phyloP scores from a whole-genome alignment of 2,329 filamentous ascomycete species.

The Fusarium scirpi region DNA sequence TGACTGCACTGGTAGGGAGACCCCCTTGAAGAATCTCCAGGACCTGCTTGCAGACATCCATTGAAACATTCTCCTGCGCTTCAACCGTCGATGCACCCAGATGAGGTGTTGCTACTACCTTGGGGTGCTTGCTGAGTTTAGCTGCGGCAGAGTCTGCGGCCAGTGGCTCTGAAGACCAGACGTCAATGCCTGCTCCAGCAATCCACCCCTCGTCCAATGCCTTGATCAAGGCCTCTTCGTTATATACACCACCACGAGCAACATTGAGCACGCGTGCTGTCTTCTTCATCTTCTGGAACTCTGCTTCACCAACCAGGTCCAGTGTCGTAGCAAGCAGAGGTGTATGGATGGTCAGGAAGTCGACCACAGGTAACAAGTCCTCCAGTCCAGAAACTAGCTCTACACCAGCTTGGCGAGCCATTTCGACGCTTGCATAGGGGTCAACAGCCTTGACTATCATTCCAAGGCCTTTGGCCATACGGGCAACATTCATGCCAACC shows the following conservation, averaged over 20 bases:
- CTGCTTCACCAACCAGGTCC: slow-evolving; percentile 75
- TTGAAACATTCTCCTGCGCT: slow-evolving; percentile 85
- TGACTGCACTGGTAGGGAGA: slow-evolving; percentile 81
- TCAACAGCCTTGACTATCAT: slow-evolving; percentile 82
- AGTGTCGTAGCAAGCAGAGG: slow-evolving; percentile 82
- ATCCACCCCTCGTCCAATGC: slow-evolving; percentile 79
- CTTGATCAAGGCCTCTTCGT: slow-evolving; percentile 77
- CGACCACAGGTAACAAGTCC: slow-evolving; percentile 73
- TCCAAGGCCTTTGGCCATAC: slow-evolving; percentile 81
- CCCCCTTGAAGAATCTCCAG: slow-evolving; percentile 78
- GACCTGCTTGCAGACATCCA: slow-evolving; percentile 86
- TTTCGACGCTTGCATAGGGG: slow-evolving; percentile 80
- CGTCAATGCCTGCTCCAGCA: slow-evolving; percentile 82
- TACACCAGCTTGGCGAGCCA: slow-evolving; percentile 76
- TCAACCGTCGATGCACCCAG: slow-evolving; percentile 84
- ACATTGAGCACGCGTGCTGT: slow-evolving; percentile 83
- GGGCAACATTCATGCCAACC: slow-evolving; percentile 82
- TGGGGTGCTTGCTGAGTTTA: slow-evolving; percentile 74
- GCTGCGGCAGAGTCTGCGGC: slow-evolving; percentile 65
- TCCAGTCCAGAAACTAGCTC: slow-evolving; percentile 67
- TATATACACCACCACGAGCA: slow-evolving; percentile 82
- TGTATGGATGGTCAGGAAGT: slow-evolving; percentile 86
- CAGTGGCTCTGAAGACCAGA: slow-evolving; percentile 82
- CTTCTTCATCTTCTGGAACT: slow-evolving; percentile 78
- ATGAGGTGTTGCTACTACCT: slow-evolving; percentile 82